Conservation (phyloP, 768 basidiomycete genomes). For the Trametes cingulata region DNA sequence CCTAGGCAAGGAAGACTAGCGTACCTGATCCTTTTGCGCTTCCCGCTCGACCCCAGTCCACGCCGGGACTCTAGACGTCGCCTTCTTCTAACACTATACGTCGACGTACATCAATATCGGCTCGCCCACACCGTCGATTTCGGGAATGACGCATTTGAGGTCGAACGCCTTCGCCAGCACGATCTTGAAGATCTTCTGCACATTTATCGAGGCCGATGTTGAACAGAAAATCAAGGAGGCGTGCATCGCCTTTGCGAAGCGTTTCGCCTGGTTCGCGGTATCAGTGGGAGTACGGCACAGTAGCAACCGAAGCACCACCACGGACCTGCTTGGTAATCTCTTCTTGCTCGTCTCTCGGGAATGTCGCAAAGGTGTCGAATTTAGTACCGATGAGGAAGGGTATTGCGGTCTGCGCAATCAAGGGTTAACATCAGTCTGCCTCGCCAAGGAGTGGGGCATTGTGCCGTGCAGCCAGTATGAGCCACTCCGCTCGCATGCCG, state of each 20-base stretch:
- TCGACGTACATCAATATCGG: constrained; percentile 94
- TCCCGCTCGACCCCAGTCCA: constrained; percentile 13
- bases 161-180: constrained; percentile 97
- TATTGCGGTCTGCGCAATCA: constrained; percentile 78
- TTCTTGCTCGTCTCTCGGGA: constrained; percentile 97
- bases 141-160: constrained; percentile 97
- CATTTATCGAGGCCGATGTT: constrained; percentile 97
- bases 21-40: constrained; percentile 20
- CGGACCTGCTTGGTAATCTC: constrained; percentile 96
- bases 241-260: constrained; percentile 99
- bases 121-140: constrained; percentile 96
- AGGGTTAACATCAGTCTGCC: neutral
- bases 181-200: constrained; percentile 99
- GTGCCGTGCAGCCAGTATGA: neutral
- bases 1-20: neutral
- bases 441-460: too few species aligned
- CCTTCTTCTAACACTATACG: constrained; percentile 42
- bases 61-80: constrained; percentile 7
- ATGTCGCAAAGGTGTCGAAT: constrained; percentile 95
- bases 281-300: neutral
- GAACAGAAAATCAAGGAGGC: constrained; percentile 99
- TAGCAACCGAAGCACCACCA: constrained; percentile 1
- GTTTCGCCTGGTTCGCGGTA: constrained; percentile 69
- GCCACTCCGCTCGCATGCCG: too few species aligned
- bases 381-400: constrained; percentile 99